Percentiles rank a stretch among this genome's conserved stretches.
Conservation (phyloP, 257 asterid genomes). For the Anisodus tanguticus region DNA sequence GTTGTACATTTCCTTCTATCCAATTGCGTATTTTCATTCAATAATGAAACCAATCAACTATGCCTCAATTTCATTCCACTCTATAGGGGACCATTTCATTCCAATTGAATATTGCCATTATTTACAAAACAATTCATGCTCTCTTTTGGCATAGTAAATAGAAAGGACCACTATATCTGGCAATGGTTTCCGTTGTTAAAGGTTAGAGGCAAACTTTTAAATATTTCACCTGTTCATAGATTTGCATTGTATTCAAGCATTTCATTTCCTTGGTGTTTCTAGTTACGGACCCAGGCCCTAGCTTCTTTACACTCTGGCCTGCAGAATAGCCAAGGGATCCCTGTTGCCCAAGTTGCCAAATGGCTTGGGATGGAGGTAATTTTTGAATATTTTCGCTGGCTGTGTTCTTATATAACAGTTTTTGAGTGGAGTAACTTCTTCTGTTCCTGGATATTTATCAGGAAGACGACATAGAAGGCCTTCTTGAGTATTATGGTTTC, state of each 20-base stretch:
- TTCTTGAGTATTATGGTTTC: conserved; percentile 83
- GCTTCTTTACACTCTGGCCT: conserved; percentile 91
- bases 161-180: conserved; percentile 18
- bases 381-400: conserved; percentile 26
- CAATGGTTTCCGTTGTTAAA: not conserved
- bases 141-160: conserved; percentile 3
- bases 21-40: not conserved
- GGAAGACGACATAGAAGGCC: conserved; percentile 85
- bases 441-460: conserved; percentile 41
- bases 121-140: not conserved
- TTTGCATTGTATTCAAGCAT: conserved; percentile 6
- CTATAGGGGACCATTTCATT: not conserved
- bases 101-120: not conserved
- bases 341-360: conserved; percentile 68
- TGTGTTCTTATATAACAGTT: conserved; percentile 31
- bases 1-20: no score
- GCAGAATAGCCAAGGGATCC: conserved; percentile 94
- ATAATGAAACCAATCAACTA: not conserved
- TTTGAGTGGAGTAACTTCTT: conserved; percentile 29
- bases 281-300: conserved; percentile 94
- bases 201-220: conserved; percentile 3
- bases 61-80: not conserved
- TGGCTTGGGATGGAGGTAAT: conserved; percentile 98
- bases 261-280: conserved; percentile 41
- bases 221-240: conserved; percentile 15